Evolutionary conservation across 1,139 yeast species (phyloP).

Genomic region (Saccharomyces hybrid): DNA sequence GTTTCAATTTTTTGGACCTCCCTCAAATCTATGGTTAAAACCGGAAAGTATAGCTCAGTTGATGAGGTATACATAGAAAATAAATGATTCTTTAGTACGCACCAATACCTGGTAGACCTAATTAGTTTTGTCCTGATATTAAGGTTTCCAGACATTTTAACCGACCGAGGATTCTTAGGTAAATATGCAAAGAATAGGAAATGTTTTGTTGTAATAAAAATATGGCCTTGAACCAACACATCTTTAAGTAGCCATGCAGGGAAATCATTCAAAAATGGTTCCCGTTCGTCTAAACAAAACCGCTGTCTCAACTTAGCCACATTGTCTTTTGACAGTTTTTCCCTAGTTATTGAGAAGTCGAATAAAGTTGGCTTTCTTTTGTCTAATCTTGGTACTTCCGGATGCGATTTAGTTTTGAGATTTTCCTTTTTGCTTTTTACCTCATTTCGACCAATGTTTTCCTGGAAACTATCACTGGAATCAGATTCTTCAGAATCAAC

Average conservation of each 20-base stretch:
- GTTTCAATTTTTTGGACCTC: constrained; percentile 53
- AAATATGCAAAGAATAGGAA: constrained; percentile 73
- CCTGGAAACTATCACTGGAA: constrained; percentile 10
- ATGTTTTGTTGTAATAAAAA: constrained; percentile 59
- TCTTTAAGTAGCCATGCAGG: constrained; percentile 78
- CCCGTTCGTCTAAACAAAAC: constrained; percentile 42
- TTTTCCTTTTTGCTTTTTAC: constrained; percentile 5
- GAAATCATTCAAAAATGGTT: constrained; percentile 48
- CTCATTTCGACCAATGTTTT: constrained; percentile 8
- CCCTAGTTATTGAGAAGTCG: constrained; percentile 34
- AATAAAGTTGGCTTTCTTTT: constrained; percentile 25
- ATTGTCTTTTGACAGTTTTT: not conserved
- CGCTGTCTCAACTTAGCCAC: constrained; percentile 28
- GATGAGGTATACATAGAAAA: constrained; percentile 63
- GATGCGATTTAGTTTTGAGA: constrained; percentile 4
- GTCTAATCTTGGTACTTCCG: not conserved
- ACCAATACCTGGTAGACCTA: constrained; percentile 54
- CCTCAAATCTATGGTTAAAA: constrained; percentile 62
- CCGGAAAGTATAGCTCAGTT: constrained; percentile 77
- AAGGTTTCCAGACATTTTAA: constrained; percentile 30
- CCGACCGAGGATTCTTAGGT: constrained; percentile 41
- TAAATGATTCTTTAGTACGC: constrained; percentile 61
- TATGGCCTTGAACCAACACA: constrained; percentile 78
- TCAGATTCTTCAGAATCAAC: constrained; percentile 1
- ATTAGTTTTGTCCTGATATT: constrained; percentile 23